Conservation (phyloP, 805 yeast species). For the Metschnikowia picachoensis region DNA sequence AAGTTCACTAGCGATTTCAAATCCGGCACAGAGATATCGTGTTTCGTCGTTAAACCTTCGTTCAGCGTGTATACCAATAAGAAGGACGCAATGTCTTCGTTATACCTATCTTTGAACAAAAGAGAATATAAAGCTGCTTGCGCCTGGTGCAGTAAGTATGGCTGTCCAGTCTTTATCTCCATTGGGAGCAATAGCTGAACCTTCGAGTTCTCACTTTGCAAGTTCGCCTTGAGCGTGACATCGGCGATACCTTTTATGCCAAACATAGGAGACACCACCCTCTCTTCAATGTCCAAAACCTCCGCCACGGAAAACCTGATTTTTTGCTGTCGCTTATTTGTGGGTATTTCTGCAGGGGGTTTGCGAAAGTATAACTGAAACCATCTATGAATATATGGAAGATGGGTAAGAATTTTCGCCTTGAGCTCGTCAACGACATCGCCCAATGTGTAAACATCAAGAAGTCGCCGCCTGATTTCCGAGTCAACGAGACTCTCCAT, state of each 20-base stretch:
- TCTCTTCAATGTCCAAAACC: constrained; percentile 83
- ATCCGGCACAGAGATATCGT: constrained; percentile 52
- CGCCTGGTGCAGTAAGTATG: constrained; percentile 68
- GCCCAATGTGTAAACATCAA: constrained; percentile 55
- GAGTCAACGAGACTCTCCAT: constrained; percentile 38
- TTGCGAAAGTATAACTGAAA: constrained; percentile 41
- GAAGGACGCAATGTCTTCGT: constrained; percentile 58
- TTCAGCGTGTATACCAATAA: constrained; percentile 69
- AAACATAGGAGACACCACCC: constrained; percentile 84
- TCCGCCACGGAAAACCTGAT: constrained; percentile 53
- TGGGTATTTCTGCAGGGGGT: constrained; percentile 21
- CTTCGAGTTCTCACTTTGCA: constrained; percentile 29
- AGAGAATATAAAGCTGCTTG: constrained; percentile 83
- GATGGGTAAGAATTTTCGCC: constrained; percentile 43
- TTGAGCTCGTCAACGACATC: constrained; percentile 44
- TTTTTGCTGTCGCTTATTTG: constrained; percentile 25
- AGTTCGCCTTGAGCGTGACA: constrained; percentile 68
- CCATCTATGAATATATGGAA: constrained; percentile 53
- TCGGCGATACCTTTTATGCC: constrained; percentile 91
- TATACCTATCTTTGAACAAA: constrained; percentile 75
- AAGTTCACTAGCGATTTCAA: constrained; percentile 64
- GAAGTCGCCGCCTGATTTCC: constrained; percentile 39
- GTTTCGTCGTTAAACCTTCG: constrained; percentile 49
- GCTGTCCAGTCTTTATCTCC: constrained; percentile 85
- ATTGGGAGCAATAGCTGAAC: constrained; percentile 66